Base-by-base conservation (phyloP, 352 stramenopile species). In the Phytophthora pinifolia region DNA sequence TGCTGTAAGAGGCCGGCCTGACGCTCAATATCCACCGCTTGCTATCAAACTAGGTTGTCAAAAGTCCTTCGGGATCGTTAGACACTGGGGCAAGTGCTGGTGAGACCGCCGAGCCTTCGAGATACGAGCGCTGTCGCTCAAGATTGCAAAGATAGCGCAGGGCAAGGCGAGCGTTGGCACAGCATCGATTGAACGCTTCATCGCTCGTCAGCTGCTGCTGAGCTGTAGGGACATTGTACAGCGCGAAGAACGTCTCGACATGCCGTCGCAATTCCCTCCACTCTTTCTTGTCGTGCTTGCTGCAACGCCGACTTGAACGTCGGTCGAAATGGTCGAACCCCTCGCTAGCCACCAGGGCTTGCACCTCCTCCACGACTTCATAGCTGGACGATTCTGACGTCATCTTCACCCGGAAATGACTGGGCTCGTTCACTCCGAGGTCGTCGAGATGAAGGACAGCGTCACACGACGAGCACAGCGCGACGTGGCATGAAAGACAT, bases 401-500 rank as follows among this genome's bases (percentile, higher is more conserved):
- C 6, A 76, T 48, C 18, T 63, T 74, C 13, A 88, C 65, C 29
- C 78, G 66, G 18, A 75, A 81, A 38, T 89, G 79, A 15, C 45
- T 37, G 2, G 66, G 54, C 29, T 84, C 79, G 8, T 59, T 60
- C n/a, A 86, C 65, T n/a, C 79, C 79, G 0, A 89, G 53, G 49
- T 89, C 79, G 32, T 89, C 76, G 6, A 84, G 43, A 41, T 89
- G 79, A 29, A 87, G 46, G 14, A 74, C 34, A 0, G 64, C 67
- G 45, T 89, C 79, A 32, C 76, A 89, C 0, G 46, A 18, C 3
- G 13, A 17, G 22, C 79, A 89, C n/a, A 76, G 15, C 38, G 75
- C 75, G 8, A 72, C 37, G 10, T 62, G 67, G 30, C 79, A 89
- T 3, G 61, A 64, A 17, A 89, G 43, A 25, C 79, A 89, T 5